Evolutionary conservation across 495 filamentous ascomycete species (phyloP), one percentile per base, ranked within the genome.

Genomic region (Parmelia sp.): DNA sequence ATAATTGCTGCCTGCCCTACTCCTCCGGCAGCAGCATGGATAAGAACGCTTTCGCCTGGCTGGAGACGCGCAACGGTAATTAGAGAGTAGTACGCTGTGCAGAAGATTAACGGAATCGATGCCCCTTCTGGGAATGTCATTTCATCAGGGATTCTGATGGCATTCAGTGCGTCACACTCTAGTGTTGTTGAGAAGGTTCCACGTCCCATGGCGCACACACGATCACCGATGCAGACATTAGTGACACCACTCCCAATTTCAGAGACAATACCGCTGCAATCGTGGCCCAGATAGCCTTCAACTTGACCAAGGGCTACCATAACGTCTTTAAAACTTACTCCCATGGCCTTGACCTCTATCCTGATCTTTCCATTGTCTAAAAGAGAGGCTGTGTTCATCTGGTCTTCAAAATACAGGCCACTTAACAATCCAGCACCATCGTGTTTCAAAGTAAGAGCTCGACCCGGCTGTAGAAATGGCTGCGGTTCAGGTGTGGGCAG

Each of bases 1-100:
- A 79, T 76, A 47, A 85, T 76, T 0, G 75, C 76, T 0, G 79
- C 75, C 45, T 84, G 75, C 0, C 82, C 82, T 17, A 80, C 70
- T 40, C 77, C 78, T 1, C 77, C 74, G 12, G 80, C 71, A 10
- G 76, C 81, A 0, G 75, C 72, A 33, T 84, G 82, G 60, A 86
- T 84, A 7, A 86, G 68, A 3, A 85, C 15, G 31, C 37, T 59
- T 21, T 65, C 23, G 27, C 55, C 56, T 36, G 35, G n/a, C 14
- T 4, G 4, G 12, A 65, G 23, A 23, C 21, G 47, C 39, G 56
- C 63, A 2, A 35, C 15, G 25, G 15, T 37, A 53, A 59, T 14
- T 23, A 65, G 29, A 17, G 33, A 39, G 33, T 58, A n/a, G 23
- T 60, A 65, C n/a, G 44, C 56, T 27, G 56, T 65, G 10, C n/a